phyloP scores from a whole-genome alignment of 106 monocot genomes.

The Acorus gramineus region DNA sequence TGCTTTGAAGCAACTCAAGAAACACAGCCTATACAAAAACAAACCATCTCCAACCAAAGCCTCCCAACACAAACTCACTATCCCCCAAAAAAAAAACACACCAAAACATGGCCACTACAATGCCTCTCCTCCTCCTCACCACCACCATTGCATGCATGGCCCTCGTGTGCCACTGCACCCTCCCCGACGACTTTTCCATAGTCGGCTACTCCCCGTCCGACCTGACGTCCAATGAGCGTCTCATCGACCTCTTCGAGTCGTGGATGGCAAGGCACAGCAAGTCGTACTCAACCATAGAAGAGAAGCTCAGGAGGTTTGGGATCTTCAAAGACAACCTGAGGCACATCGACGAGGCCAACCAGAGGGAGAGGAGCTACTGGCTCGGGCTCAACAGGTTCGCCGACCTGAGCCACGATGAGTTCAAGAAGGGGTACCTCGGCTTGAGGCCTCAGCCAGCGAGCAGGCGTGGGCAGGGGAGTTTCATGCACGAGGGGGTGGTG shows the following conservation, averaged over 20 bases:
- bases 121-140: constrained; percentile 5
- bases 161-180: neutral
- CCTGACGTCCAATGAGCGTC: constrained; percentile 23
- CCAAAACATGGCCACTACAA: neutral
- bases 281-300: constrained; percentile 25
- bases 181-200: constrained; percentile 39
- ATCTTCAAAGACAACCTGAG: constrained; percentile 42
- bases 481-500: constrained; percentile 18
- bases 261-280: constrained; percentile 39
- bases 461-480: neutral
- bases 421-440: constrained; percentile 35
- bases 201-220: constrained; percentile 34
- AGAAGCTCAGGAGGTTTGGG: constrained; percentile 33
- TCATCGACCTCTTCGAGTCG: constrained; percentile 39
- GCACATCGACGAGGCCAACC: constrained; percentile 37
- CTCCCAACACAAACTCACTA: too few species aligned
- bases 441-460: neutral
- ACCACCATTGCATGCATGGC: neutral
- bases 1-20: constrained; percentile 6
- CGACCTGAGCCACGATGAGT: constrained; percentile 43
- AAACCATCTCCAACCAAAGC: too few species aligned
- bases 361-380: constrained; percentile 31
- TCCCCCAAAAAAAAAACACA: neutral
- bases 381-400: constrained; percentile 44
- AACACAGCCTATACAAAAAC: neutral